Evolutionary conservation across 1,139 yeast genomes (phyloP).

Genomic region (Zygoascus meyerae): DNA sequence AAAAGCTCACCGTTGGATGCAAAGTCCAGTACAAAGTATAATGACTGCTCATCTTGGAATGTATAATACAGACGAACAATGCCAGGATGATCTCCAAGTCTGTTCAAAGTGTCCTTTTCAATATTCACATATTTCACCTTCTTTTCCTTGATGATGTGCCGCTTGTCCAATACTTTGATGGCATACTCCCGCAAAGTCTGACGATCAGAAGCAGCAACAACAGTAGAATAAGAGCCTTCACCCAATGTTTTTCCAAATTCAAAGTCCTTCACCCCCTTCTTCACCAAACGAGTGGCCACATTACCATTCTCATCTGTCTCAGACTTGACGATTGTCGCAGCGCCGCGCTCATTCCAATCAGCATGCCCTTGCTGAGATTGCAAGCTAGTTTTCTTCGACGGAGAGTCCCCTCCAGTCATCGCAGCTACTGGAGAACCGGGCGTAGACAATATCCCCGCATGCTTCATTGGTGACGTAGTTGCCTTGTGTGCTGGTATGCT

Average conservation of each 20-base stretch:
- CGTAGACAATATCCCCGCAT: no score
- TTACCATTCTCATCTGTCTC: conserved; percentile 45
- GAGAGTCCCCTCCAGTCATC: no score
- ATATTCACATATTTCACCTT: conserved; percentile 95
- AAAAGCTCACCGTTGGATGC: conserved; percentile 92
- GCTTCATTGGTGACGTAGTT: background rate
- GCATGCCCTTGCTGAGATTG: background rate
- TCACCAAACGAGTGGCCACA: conserved; percentile 41
- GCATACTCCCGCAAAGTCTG: conserved; percentile 75
- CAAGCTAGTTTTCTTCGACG: no score
- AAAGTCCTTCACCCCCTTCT: conserved; percentile 68
- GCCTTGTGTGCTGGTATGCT: background rate
- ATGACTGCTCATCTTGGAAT: conserved; percentile 82
- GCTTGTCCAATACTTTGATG: conserved; percentile 82
- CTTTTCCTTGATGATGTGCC: conserved; percentile 90
- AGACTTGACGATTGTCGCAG: conserved; percentile 47
- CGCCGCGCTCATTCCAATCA: conserved; percentile 41
- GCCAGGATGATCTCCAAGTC: conserved; percentile 82
- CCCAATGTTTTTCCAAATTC: conserved; percentile 83
- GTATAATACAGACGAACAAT: conserved; percentile 85
- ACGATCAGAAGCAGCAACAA: conserved; percentile 76
- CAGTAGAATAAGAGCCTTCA: conserved; percentile 95
- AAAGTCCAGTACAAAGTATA: conserved; percentile 87
- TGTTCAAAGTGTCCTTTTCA: conserved; percentile 85
- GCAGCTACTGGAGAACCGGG: no score